Conservation (phyloP, 208 protist species). For the Acanthamoeba lenticulata region DNA sequence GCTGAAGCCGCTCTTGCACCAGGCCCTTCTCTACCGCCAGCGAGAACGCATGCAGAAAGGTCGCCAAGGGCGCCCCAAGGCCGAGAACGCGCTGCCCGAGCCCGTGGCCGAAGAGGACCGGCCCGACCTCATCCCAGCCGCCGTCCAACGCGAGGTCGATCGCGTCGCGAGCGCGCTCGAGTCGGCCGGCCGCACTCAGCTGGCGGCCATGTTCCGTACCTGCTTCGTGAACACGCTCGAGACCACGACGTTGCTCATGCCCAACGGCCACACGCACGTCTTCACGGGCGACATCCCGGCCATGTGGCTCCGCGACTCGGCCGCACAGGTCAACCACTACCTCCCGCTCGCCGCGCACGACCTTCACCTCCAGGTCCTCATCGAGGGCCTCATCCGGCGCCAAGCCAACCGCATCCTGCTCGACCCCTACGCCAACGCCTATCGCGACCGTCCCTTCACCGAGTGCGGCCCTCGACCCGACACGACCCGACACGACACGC, state of each 20-base stretch:
- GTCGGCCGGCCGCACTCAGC: not conserved
- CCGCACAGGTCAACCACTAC: constrained; percentile 74
- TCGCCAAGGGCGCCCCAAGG: too few species aligned
- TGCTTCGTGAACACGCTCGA: constrained; percentile 67
- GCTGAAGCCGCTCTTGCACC: not conserved
- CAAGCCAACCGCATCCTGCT: constrained; percentile 72
- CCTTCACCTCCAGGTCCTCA: constrained; percentile 42
- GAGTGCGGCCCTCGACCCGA: not conserved
- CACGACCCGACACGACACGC: not conserved
- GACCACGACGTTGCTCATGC: constrained; percentile 57
- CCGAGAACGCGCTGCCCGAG: not conserved
- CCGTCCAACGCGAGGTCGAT: constrained; percentile 32
- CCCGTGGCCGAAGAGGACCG: not conserved
- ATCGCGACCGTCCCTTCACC: constrained; percentile 38
- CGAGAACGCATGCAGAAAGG: not conserved
- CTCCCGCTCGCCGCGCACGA: constrained; percentile 49
- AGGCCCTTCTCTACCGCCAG: not conserved
- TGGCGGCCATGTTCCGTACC: constrained; percentile 8
- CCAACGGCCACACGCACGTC: constrained; percentile 56
- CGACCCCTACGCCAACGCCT: constrained; percentile 83
- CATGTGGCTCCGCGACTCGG: constrained; percentile 80
- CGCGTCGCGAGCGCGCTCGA: not conserved
- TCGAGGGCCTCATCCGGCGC: constrained; percentile 67
- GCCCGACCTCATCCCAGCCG: not conserved
- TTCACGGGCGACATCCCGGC: constrained; percentile 78